Base-by-base conservation (phyloP, 2,329 filamentous ascomycete genomes). In the Massarina eburnea region DNA sequence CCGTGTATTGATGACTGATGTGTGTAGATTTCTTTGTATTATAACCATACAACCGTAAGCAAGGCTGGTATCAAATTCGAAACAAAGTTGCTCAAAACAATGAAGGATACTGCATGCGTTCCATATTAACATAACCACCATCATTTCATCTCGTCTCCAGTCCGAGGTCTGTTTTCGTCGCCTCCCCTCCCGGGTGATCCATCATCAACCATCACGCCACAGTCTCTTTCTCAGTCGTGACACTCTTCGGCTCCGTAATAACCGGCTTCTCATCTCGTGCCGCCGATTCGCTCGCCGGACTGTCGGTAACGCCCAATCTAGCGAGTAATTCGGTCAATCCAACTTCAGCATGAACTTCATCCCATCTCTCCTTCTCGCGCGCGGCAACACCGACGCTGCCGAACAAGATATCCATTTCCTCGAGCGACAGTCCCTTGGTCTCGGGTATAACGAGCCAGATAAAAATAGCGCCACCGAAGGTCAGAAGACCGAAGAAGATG, bases 291-390 rank as follows among this genome's bases (percentile, higher is more conserved):
- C 21, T 34, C 15, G 45, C 39, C 14, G 43, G 45, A 22, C 36
- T 45, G 6, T 43, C 42, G 24, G 44, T 43, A 27, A 60, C 39
- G 12, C 57, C 59, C 17, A 54, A 38, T 8, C 58, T 45, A 4
- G 29, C 48, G 0, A 67, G 39, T 20, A 68, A 38, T 20, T 72
- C 61, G 7, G 74, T 70, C 42, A 89, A 71, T 0, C 86, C 86
- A 50, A 90, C 83, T 57, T 88, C 85, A 24, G 74, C 71, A 63
- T 88, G 85, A 58, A 90, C 88, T 64, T 86, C 81, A n/a, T 78
- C 77, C 83, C 89, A 89, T 21, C 86, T 79, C 68, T 86, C 83
- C 42, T 80, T 76, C 59, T 89, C 85, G 1, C 83, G 81, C 39
- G 81, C 77, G 0, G 85, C 85, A 2, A 80, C 78, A n/a, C 85